These are phyloP conservation scores for Mycena citricolor DNA, from an alignment of 1,284 basidiomycete species.

Conservation along the genomic window DNA sequence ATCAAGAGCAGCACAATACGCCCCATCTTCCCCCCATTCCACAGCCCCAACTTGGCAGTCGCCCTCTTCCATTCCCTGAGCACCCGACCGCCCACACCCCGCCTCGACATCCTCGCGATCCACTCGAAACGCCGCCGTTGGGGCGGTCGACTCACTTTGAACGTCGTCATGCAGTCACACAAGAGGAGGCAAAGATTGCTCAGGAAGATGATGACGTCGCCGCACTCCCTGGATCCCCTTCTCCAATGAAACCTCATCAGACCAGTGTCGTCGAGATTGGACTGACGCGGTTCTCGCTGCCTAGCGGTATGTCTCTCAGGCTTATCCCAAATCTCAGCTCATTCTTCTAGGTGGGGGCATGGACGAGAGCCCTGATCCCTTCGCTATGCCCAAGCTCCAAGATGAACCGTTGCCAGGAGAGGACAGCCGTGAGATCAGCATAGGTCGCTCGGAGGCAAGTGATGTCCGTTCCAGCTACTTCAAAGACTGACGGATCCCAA, in stretches of 20 bases:
- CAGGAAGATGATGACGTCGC: constrained; percentile 46
- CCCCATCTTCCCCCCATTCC: constrained; percentile 25
- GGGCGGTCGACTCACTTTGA: constrained; percentile 51
- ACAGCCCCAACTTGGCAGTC: constrained; percentile 16
- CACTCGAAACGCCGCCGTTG: constrained; percentile 37
- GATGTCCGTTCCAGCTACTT: neutral
- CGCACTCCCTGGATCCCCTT: constrained; percentile 62
- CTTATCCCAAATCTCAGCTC: constrained; percentile 5
- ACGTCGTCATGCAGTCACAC: constrained; percentile 38
- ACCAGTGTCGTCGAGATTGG: constrained; percentile 15
- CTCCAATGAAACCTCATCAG: constrained; percentile 44
- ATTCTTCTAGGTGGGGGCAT: constrained; percentile 2
- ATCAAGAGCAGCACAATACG: constrained; percentile 33
- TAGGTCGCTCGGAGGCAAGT: constrained; percentile 5
- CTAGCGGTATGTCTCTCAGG: constrained; percentile 9
- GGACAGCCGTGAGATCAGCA: constrained; percentile 20
- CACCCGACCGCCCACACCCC: constrained; percentile 1
- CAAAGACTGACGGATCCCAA: no score
- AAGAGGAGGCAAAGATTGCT: no score
- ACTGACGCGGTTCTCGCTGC: constrained; percentile 15
- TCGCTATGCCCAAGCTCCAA: constrained; percentile 23
- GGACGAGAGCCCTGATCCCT: constrained; percentile 23
- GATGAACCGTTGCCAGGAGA: constrained; percentile 26
- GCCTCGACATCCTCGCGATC: constrained; percentile 21
- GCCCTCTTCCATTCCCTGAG: constrained; percentile 12